Evolutionary conservation across 176 grass and related monocot species (phyloP).

Genomic region (Oryza australiensis): DNA sequence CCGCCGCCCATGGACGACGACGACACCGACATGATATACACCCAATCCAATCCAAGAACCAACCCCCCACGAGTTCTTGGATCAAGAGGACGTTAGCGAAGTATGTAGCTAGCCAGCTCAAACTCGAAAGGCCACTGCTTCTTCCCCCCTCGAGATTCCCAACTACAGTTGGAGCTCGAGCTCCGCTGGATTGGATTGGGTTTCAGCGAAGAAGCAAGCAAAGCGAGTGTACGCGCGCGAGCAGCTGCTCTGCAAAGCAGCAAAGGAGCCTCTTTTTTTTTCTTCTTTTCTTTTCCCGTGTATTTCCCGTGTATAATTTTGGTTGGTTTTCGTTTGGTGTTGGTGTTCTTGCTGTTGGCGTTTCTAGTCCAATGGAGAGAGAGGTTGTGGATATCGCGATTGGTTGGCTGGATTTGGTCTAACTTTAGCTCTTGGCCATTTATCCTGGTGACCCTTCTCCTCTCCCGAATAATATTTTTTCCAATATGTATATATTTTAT

Average conservation of each 20-base stretch:
- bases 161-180: slow-evolving; percentile 7
- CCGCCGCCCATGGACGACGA: slow-evolving; percentile 40
- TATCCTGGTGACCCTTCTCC: slow-evolving; percentile 26
- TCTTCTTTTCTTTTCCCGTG: background rate
- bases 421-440: slow-evolving; percentile 45
- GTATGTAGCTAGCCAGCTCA: slow-evolving; percentile 18
- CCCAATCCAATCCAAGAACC: slow-evolving; percentile 25
- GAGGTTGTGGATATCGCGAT: slow-evolving; percentile 48
- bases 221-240: background rate
- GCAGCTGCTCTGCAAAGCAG: background rate
- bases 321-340: slow-evolving; percentile 36
- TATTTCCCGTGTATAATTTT: slow-evolving; percentile 14
- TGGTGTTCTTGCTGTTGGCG: slow-evolving; percentile 31
- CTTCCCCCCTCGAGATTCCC: slow-evolving; percentile 8
- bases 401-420: slow-evolving; percentile 57
- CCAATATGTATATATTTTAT: background rate
- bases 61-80: background rate
- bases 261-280: background rate
- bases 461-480: slow-evolving; percentile 29
- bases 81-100: slow-evolving; percentile 23
- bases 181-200: slow-evolving; percentile 14
- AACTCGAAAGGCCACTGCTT: background rate
- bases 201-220: background rate
- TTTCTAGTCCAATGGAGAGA: slow-evolving; percentile 48
- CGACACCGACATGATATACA: slow-evolving; percentile 34